Evolutionary conservation across 441 rosid species (phyloP).

Genomic region (Syzygium malaccense): DNA sequence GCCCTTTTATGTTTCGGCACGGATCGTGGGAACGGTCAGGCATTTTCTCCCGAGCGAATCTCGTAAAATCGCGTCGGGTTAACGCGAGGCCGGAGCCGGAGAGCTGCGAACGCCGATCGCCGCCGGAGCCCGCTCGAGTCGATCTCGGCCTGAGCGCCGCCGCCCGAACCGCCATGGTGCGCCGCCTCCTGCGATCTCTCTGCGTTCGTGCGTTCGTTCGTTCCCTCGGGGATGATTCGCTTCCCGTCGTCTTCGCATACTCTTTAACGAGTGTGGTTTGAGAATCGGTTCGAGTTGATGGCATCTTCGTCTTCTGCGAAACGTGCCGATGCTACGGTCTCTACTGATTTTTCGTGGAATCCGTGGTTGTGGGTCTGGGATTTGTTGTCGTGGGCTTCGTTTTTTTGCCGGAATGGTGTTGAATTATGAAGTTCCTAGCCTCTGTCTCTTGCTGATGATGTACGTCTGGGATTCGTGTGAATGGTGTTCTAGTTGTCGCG

Average conservation of each 20-base stretch:
- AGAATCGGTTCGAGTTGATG: not conserved
- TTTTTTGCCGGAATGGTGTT: not conserved
- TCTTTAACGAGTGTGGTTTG: not conserved
- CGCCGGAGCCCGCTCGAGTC: not conserved
- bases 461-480: not conserved
- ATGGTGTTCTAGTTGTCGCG: not conserved
- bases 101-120: not conserved
- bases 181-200: not conserved
- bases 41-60: not conserved
- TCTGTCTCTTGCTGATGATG: not conserved
- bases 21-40: not conserved
- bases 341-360: not conserved
- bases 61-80: not conserved
- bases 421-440: not conserved
- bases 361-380: not conserved
- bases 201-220: not conserved
- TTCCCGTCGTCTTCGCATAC: not conserved
- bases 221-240: not conserved
- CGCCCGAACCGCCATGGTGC: not conserved
- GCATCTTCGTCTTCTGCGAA: not conserved
- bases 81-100: not conserved
- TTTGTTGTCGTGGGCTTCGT: not conserved
- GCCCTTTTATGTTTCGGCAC: not conserved
- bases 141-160: not conserved
- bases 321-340: not conserved